These are phyloP conservation scores for Lachancea mirantina DNA, from an alignment of 805 yeast species.

Conservation along the genomic window DNA sequence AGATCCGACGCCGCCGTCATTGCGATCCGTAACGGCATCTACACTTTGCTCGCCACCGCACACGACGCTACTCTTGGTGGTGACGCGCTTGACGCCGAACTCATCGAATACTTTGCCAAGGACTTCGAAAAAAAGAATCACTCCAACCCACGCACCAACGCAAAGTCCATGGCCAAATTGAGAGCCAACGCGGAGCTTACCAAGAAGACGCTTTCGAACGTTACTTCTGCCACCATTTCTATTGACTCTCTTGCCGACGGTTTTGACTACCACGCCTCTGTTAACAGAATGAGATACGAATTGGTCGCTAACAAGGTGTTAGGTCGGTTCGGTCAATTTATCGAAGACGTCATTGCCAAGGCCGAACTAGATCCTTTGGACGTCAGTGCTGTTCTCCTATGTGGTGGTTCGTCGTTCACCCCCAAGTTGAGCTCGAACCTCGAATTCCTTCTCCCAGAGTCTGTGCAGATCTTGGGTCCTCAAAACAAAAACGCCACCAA, in stretches of 20 bases:
- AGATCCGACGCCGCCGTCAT: slow-evolving; percentile 93
- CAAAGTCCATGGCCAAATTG: slow-evolving; percentile 84
- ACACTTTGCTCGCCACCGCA: slow-evolving; percentile 79
- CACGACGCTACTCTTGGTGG: slow-evolving; percentile 86
- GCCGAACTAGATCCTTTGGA: slow-evolving; percentile 82
- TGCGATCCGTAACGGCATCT: slow-evolving; percentile 88
- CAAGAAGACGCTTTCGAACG: slow-evolving; percentile 88
- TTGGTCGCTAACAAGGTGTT: slow-evolving; percentile 74
- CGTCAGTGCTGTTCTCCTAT: slow-evolving; percentile 83
- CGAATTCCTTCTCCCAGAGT: slow-evolving; percentile 71
- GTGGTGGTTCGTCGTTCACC: slow-evolving; percentile 88
- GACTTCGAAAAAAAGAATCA: slow-evolving; percentile 88
- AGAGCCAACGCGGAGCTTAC: slow-evolving; percentile 74
- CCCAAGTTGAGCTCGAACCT: slow-evolving; percentile 83
- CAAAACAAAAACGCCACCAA: slow-evolving; percentile 66
- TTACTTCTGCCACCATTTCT: slow-evolving; percentile 81
- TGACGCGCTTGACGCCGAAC: slow-evolving; percentile 68
- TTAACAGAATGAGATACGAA: slow-evolving; percentile 92
- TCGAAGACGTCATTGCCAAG: slow-evolving; percentile 65
- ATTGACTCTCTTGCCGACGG: slow-evolving; percentile 94
- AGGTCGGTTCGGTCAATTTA: slow-evolving; percentile 67
- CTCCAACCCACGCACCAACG: slow-evolving; percentile 70
- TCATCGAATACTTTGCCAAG: slow-evolving; percentile 78
- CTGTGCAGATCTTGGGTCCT: slow-evolving; percentile 64
- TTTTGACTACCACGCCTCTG: slow-evolving; percentile 82